Conservation (phyloP, 129 eudicot genomes). For the Helichrysum umbraculigerum region DNA sequence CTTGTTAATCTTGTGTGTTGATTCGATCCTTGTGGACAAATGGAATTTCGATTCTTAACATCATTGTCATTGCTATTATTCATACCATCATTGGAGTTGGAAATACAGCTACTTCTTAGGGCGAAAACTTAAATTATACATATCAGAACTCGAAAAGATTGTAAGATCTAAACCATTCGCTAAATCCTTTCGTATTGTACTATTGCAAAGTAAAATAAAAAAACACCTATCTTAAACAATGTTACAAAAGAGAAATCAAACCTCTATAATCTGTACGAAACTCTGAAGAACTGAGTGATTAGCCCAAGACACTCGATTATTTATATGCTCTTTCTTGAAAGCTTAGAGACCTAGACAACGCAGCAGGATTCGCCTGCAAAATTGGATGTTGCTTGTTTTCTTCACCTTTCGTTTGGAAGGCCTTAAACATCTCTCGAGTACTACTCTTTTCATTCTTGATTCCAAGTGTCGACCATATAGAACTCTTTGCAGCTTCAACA, state of each 20-base stretch:
- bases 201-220: slow-evolving; percentile 9
- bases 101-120: slow-evolving; percentile 1
- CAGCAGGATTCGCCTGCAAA: slow-evolving; percentile 73
- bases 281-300: neutral
- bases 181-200: neutral
- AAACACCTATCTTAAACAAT: slow-evolving; percentile 8
- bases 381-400: slow-evolving; percentile 36
- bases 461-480: slow-evolving; percentile 76
- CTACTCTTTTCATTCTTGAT: slow-evolving; percentile 49
- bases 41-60: too few species aligned
- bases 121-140: neutral
- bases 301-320: neutral
- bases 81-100: neutral
- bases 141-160: neutral
- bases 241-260: neutral
- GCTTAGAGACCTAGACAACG: slow-evolving; percentile 58
- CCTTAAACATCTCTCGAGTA: slow-evolving; percentile 46
- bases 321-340: slow-evolving; percentile 66
- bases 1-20: too few species aligned
- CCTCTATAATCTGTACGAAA: slow-evolving; percentile 21
- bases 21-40: too few species aligned
- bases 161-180: slow-evolving; percentile 13
- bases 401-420: slow-evolving; percentile 49
- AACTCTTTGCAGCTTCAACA: slow-evolving; percentile 90
- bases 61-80: neutral